Percentiles rank a stretch among this genome's conserved stretches.
phyloP scores from a whole-genome alignment of 768 basidiomycete genomes.

The Boletus vermiculosoides region DNA sequence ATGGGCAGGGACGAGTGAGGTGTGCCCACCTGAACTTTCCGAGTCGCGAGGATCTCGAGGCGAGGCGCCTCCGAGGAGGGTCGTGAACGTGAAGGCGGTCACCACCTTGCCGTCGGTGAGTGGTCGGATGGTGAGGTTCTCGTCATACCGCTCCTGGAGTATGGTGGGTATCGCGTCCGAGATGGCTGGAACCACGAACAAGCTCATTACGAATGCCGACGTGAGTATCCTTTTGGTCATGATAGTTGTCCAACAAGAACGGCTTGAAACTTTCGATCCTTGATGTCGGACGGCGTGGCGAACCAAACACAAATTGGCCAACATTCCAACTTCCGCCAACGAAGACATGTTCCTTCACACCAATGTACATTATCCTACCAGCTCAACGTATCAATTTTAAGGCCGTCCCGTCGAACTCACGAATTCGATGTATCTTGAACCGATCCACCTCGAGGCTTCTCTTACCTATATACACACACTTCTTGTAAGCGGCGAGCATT shows the following conservation, averaged over 20 bases:
- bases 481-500: too few relatives aligned
- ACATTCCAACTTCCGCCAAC: too few relatives aligned
- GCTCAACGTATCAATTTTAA: too few relatives aligned
- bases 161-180: background rate
- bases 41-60: constrained; percentile 57
- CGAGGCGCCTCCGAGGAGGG: constrained; percentile 49
- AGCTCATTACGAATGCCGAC: constrained; percentile 4
- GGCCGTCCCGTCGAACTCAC: too few relatives aligned
- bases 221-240: constrained; percentile 4
- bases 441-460: too few relatives aligned
- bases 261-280: background rate
- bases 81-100: constrained; percentile 78
- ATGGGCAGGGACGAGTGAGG: background rate
- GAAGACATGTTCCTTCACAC: too few relatives aligned
- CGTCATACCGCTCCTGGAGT: constrained; percentile 40
- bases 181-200: constrained; percentile 10
- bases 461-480: too few relatives aligned
- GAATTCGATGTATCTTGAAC: too few relatives aligned
- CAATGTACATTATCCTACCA: too few relatives aligned
- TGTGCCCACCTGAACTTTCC: constrained; percentile 46
- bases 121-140: constrained; percentile 54
- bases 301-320: background rate
- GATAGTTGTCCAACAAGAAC: background rate
- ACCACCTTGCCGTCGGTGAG: constrained; percentile 82
- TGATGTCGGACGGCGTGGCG: too few relatives aligned